Evolutionary conservation across 257 asterid species (phyloP).

Genomic region (Gardenia jasminoides): DNA sequence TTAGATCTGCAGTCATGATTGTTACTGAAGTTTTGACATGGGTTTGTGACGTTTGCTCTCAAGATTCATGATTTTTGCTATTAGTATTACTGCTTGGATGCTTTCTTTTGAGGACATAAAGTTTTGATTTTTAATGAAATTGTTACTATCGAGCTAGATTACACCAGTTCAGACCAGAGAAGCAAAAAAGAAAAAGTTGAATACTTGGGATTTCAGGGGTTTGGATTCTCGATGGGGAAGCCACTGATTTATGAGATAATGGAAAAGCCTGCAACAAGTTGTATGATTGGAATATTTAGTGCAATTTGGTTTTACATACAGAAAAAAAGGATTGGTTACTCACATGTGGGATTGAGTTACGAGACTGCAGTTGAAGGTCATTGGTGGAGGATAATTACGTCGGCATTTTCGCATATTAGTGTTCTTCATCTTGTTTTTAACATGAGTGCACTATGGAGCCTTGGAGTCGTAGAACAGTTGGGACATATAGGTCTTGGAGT

Average conservation of each 20-base stretch:
- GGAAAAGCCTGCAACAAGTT: constrained; percentile 95
- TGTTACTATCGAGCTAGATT: constrained; percentile 1
- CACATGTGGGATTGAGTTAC: constrained; percentile 87
- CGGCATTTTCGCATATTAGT: constrained; percentile 92
- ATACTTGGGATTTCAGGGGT: constrained; percentile 4
- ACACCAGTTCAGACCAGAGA: neutral
- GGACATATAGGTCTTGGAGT: constrained; percentile 73
- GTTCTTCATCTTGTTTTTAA: constrained; percentile 88
- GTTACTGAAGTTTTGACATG: constrained; percentile 8
- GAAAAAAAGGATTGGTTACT: constrained; percentile 80
- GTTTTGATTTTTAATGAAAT: constrained; percentile 3
- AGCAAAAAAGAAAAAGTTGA: neutral
- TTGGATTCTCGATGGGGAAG: constrained; percentile 63
- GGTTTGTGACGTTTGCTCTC: constrained; percentile 7
- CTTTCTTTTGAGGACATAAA: neutral
- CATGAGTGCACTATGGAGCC: constrained; percentile 97
- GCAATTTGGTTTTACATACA: constrained; percentile 84
- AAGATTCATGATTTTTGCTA: neutral
- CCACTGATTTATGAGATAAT: constrained; percentile 75
- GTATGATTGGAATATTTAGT: constrained; percentile 69
- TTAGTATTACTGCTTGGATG: neutral
- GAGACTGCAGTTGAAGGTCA: constrained; percentile 84
- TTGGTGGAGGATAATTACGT: constrained; percentile 87
- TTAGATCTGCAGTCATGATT: constrained; percentile 15
- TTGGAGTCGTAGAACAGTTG: constrained; percentile 73